Evolutionary conservation across 2,329 filamentous ascomycete species (phyloP).

Genomic region (Trichophyton mentagrophytes): DNA sequence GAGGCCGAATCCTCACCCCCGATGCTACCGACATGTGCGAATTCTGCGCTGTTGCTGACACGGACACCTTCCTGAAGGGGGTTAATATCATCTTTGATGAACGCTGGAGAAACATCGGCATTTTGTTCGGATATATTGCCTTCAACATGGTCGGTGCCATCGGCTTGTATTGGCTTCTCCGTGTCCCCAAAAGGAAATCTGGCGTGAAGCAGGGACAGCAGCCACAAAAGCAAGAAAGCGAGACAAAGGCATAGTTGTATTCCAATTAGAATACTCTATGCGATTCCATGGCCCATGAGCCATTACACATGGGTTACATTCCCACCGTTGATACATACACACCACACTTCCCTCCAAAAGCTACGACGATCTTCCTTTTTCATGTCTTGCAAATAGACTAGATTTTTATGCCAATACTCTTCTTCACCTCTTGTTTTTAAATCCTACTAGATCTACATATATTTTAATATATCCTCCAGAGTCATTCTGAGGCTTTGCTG

Average conservation of each 20-base stretch:
- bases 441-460: not conserved
- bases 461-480: not conserved
- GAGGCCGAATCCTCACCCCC: constrained; percentile 34
- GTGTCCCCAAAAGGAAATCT: constrained; percentile 35
- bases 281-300: not conserved
- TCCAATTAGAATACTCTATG: not conserved
- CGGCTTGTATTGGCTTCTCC: constrained; percentile 49
- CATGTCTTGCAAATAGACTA: not conserved
- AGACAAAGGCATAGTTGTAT: not conserved
- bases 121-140: constrained; percentile 53
- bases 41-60: constrained; percentile 36
- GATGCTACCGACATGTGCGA: constrained; percentile 35
- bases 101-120: constrained; percentile 57
- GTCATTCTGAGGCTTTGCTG: not conserved
- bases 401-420: not conserved
- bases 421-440: not conserved
- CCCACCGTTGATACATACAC: not conserved
- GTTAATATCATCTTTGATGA: constrained; percentile 34
- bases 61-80: constrained; percentile 37
- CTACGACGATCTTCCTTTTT: not conserved
- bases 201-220: not conserved
- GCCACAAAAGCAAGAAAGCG: constrained; percentile 8
- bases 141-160: constrained; percentile 52
- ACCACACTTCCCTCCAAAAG: not conserved
- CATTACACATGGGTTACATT: not conserved